phyloP scores from a whole-genome alignment of 768 basidiomycete species.

The Ephemerocybe angulata region DNA sequence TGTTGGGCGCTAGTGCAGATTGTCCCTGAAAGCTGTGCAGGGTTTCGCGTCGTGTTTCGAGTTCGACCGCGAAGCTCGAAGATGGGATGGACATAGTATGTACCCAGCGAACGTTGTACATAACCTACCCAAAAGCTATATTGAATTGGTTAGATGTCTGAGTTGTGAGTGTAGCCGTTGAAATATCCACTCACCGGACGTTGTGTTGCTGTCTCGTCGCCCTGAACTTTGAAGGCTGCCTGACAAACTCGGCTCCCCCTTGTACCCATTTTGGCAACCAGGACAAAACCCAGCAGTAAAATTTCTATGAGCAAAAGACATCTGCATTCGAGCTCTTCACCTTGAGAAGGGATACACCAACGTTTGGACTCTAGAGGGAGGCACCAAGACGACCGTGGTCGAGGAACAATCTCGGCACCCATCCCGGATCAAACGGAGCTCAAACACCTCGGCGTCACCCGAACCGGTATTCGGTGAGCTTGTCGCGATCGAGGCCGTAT shows the following conservation, averaged over 20 bases:
- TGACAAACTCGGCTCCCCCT: too few relatives aligned
- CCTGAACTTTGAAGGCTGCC: too few relatives aligned
- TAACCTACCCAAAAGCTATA: background rate
- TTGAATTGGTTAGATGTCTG: too few relatives aligned
- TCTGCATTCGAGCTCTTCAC: too few relatives aligned
- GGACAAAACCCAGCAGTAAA: too few relatives aligned
- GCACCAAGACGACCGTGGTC: background rate
- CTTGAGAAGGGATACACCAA: background rate
- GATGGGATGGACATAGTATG: background rate
- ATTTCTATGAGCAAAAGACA: too few relatives aligned
- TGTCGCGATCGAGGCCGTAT: background rate
- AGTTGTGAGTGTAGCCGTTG: too few relatives aligned
- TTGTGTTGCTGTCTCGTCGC: too few relatives aligned
- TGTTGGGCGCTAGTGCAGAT: slow-evolving; percentile 3
- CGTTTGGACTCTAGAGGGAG: background rate
- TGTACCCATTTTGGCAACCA: too few relatives aligned
- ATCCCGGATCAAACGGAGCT: background rate
- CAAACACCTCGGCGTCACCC: background rate
- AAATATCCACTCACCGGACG: too few relatives aligned
- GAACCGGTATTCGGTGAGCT: background rate
- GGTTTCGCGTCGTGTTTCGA: too few relatives aligned
- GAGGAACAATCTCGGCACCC: background rate
- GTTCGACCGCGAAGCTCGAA: background rate
- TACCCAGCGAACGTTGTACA: background rate
- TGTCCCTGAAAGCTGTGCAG: slow-evolving; percentile 11